phyloP scores from a whole-genome alignment of 331 rosid genomes.

The Malus hybrid region DNA sequence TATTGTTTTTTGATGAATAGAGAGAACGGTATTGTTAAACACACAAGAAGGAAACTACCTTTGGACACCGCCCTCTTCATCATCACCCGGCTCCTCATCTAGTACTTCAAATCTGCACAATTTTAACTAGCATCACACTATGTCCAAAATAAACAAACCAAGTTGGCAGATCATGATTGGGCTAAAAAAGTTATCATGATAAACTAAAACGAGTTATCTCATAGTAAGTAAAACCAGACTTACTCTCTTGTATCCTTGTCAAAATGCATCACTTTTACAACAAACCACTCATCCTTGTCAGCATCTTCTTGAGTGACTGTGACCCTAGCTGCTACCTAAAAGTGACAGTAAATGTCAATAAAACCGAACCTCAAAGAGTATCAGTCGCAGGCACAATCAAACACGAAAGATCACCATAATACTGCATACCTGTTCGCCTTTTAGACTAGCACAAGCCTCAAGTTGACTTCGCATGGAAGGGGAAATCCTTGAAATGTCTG shows the following conservation, averaged over 20 bases:
- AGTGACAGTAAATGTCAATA: constrained; percentile 17
- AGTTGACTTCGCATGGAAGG: constrained; percentile 57
- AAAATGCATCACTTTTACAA: constrained; percentile 91
- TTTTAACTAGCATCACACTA: neutral
- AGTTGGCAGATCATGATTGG: neutral
- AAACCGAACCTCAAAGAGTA: constrained; percentile 1
- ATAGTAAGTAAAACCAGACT: constrained; percentile 23
- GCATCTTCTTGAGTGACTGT: constrained; percentile 78
- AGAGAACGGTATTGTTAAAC: neutral
- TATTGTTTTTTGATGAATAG: too few species aligned
- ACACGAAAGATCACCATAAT: constrained; percentile 1
- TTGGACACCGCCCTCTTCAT: constrained; percentile 80
- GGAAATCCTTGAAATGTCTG: constrained; percentile 67
- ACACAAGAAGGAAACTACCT: constrained; percentile 33
- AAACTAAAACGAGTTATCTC: neutral
- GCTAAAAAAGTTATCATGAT: neutral
- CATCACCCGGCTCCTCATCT: constrained; percentile 98
- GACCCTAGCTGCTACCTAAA: constrained; percentile 95
- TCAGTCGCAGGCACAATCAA: neutral
- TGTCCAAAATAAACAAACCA: neutral
- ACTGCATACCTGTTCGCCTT: constrained; percentile 79
- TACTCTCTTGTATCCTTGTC: constrained; percentile 91
- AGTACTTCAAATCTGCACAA: constrained; percentile 78
- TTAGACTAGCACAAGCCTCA: constrained; percentile 64
- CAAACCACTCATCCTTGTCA: constrained; percentile 92